Evolutionary conservation across 345 rosid species (phyloP).

Genomic region (Lumnitzera racemosa): DNA sequence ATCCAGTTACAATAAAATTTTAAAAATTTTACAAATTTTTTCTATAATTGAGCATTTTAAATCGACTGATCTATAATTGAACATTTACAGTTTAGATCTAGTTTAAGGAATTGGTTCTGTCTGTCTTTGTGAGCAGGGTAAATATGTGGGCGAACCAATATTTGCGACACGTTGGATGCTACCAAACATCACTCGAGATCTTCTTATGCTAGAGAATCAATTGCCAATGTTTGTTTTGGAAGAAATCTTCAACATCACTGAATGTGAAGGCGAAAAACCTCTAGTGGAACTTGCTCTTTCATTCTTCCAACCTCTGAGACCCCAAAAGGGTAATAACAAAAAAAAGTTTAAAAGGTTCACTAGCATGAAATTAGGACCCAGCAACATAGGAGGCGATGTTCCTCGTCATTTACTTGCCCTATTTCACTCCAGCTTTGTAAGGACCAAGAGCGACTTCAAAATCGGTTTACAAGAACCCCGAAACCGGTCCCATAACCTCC

Average conservation of each 20-base stretch:
- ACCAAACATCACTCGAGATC: conserved; percentile 5
- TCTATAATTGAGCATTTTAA: too few species aligned
- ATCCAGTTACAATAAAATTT: too few species aligned
- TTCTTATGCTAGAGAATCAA: conserved; percentile 10
- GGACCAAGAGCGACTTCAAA: background rate
- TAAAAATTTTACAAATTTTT: too few species aligned
- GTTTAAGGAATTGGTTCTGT: too few species aligned
- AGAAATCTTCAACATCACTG: conserved; percentile 6
- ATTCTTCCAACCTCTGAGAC: conserved; percentile 9
- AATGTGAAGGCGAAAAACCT: background rate
- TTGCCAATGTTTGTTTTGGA: conserved; percentile 2
- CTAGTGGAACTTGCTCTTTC: conserved; percentile 1
- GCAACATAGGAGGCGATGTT: background rate
- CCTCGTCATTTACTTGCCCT: conserved; percentile 10
- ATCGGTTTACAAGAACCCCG: background rate
- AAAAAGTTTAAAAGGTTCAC: background rate
- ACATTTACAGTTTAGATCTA: too few species aligned
- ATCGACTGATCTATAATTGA: too few species aligned
- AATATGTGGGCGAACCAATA: conserved; percentile 7
- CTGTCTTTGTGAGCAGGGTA: background rate
- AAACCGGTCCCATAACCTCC: conserved; percentile 1
- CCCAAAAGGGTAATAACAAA: background rate
- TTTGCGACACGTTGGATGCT: conserved; percentile 12
- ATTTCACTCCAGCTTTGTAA: conserved; percentile 9
- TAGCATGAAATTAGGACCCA: background rate